Percentiles rank a stretch among this genome's conserved stretches.
Conservation (phyloP, 352 stramenopile species). For the Globisporangium megalacanthum region DNA sequence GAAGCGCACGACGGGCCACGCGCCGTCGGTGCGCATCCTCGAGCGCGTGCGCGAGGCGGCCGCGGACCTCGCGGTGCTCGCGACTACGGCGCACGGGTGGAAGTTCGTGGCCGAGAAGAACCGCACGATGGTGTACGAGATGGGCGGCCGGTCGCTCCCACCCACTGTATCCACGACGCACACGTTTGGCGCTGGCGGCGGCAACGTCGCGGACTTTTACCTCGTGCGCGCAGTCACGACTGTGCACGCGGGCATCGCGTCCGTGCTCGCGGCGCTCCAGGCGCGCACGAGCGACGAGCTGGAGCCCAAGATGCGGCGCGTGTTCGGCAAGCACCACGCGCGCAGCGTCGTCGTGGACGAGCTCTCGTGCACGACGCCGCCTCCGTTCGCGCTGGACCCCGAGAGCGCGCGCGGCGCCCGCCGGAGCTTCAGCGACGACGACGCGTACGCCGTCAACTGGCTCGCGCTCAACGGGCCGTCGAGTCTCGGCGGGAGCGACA, state of each 20-base stretch:
- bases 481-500: conserved; percentile 30
- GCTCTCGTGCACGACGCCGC: conserved; percentile 52
- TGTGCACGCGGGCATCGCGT: conserved; percentile 34
- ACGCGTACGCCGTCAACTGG: conserved; percentile 69
- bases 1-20: conserved; percentile 43
- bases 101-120: conserved; percentile 46
- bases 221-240: conserved; percentile 60
- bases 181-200: conserved; percentile 42
- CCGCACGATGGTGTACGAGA: conserved; percentile 53
- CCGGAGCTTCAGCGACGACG: conserved; percentile 45
- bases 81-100: conserved; percentile 38
- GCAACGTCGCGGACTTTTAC: conserved; percentile 57
- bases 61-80: conserved; percentile 45
- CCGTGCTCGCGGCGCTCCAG: conserved; percentile 41
- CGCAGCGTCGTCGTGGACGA: conserved; percentile 52
- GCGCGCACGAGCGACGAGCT: conserved; percentile 39
- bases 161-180: conserved; percentile 27
- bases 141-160: conserved; percentile 44
- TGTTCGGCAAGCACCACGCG: conserved; percentile 54
- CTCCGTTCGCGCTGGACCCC: conserved; percentile 31
- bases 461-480: conserved; percentile 40
- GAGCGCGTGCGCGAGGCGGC: conserved; percentile 56
- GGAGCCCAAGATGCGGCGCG: conserved; percentile 45
- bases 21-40: conserved; percentile 56
- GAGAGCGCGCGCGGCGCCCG: conserved; percentile 14